These are phyloP conservation scores for Furcasterigmium furcatum DNA, from an alignment of 2,329 filamentous ascomycete species.

Conservation along the genomic window DNA sequence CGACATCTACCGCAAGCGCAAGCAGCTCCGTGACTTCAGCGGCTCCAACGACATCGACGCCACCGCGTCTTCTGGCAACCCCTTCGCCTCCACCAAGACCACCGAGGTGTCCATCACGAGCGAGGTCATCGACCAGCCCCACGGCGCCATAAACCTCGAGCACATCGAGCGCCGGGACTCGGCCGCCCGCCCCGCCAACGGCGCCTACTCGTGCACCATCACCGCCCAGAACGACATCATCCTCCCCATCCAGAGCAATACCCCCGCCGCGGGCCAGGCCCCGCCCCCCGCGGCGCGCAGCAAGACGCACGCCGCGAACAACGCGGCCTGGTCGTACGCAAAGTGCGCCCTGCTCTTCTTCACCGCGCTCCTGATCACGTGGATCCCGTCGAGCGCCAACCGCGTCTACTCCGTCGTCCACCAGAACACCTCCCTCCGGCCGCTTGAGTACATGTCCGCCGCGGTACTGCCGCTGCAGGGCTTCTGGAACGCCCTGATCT, in stretches of 20 bases:
- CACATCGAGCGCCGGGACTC: constrained; percentile 23
- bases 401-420: constrained; percentile 68
- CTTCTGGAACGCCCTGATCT: constrained; percentile 82
- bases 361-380: constrained; percentile 66
- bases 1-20: constrained; percentile 65
- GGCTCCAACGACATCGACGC: constrained; percentile 29
- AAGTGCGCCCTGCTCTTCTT: constrained; percentile 72
- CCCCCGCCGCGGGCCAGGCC: constrained; percentile 4
- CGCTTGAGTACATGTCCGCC: constrained; percentile 67
- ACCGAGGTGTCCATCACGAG: constrained; percentile 64
- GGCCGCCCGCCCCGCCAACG: constrained; percentile 5
- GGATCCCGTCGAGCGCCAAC: constrained; percentile 76
- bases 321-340: constrained; percentile 65
- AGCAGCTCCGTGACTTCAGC: constrained; percentile 54
- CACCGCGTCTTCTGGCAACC: constrained; percentile 25
- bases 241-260: constrained; percentile 22
- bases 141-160: constrained; percentile 25
- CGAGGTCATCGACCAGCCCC: constrained; percentile 33
- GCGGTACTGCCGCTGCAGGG: constrained; percentile 79
- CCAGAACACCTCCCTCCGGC: constrained; percentile 45
- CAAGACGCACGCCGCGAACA: constrained; percentile 51
- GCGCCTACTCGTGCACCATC: constrained; percentile 41
- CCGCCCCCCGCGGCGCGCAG: constrained; percentile 22
- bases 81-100: constrained; percentile 47
- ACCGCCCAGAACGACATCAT: constrained; percentile 29